Evolutionary conservation across 2,329 filamentous ascomycete genomes (phyloP), one percentile per base, ranked within the genome.

Genomic region (Aspergillus novoparasiticus): DNA sequence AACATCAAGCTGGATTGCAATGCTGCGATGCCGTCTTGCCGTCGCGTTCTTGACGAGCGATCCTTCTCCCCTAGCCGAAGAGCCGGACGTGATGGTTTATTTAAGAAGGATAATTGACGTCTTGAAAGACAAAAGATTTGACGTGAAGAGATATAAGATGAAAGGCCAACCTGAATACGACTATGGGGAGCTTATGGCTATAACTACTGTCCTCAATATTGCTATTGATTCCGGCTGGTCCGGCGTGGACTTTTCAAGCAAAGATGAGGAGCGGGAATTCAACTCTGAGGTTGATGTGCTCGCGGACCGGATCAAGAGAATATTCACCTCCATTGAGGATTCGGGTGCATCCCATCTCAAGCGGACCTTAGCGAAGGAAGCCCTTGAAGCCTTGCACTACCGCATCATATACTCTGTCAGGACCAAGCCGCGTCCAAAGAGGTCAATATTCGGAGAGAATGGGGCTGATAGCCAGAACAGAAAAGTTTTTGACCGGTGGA

Each of bases 351-450:
- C 87, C 26, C 87, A 90, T 70, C 82, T 95, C 62, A 85, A 86
- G 19, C 86, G 91, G 34, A 90, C 91, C 34, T 88, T 96, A 72
- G 88, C 91, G 14, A 97, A 96, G 77, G 88, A 88, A 59, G 84
- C 85, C 12, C 82, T 96, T 45, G 90, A 96, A 70, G 85, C 88
- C 62, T 80, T 97, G n/a, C 85, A 89, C 63, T 88, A 91, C 71
- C 87, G 94, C 60, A 81, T 97, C 16, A 79, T 88, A 54, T 88
- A 90, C 73, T 85, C 87, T 3, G 89, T 94, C 55, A 84, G 93
- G 56, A 91, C 90, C 12, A 86, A 85, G 68, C 83, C 81, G 53
- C 84, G 80, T 57, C 82, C 81, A 12, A 87, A 84, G 71, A 82
- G 81, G 63, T 84, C 71, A 1, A 62, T 77, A 16, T 82, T 81